Percentiles rank a stretch among this genome's conserved stretches.
phyloP scores from a whole-genome alignment of 352 stramenopile genomes.

The Phytophthora uliginosa region DNA sequence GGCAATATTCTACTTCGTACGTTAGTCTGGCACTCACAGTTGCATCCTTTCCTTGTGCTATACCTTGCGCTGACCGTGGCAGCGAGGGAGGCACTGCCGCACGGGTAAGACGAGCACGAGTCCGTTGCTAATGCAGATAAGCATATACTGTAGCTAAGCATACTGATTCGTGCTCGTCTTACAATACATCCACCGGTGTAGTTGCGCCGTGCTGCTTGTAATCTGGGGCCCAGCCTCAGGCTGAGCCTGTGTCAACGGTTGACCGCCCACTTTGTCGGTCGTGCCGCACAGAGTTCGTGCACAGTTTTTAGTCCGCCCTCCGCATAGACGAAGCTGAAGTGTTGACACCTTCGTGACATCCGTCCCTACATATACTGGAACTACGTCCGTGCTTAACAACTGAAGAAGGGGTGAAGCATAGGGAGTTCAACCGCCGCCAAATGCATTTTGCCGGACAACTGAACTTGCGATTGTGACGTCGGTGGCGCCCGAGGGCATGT shows the following conservation, averaged over 20 bases:
- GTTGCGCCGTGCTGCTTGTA: not conserved
- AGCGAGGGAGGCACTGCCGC: not conserved
- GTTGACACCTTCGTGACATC: conserved; percentile 12
- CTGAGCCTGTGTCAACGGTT: not conserved
- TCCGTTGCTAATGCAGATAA: too few species aligned
- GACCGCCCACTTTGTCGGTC: not conserved
- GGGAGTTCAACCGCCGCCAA: conserved; percentile 18
- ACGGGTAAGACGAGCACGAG: too few species aligned
- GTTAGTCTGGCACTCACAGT: not conserved
- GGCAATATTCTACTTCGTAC: not conserved
- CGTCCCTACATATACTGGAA: not conserved
- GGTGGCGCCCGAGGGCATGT: conserved; percentile 18
- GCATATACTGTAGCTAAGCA: too few species aligned
- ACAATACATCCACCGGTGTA: not conserved
- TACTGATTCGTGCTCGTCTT: not conserved
- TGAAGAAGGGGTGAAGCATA: conserved; percentile 15
- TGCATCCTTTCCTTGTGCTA: not conserved
- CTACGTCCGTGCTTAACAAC: conserved; percentile 11
- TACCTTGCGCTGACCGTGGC: not conserved
- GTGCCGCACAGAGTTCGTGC: conserved; percentile 9
- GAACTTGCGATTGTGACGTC: conserved; percentile 26
- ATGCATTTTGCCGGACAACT: conserved; percentile 30
- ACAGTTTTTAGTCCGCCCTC: conserved; percentile 23
- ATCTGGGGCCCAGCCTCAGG: not conserved
- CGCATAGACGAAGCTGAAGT: conserved; percentile 21